These are phyloP conservation scores for Herpotrichia juniperi DNA, from an alignment of 2,329 filamentous ascomycete genomes.

Conservation along the genomic window DNA sequence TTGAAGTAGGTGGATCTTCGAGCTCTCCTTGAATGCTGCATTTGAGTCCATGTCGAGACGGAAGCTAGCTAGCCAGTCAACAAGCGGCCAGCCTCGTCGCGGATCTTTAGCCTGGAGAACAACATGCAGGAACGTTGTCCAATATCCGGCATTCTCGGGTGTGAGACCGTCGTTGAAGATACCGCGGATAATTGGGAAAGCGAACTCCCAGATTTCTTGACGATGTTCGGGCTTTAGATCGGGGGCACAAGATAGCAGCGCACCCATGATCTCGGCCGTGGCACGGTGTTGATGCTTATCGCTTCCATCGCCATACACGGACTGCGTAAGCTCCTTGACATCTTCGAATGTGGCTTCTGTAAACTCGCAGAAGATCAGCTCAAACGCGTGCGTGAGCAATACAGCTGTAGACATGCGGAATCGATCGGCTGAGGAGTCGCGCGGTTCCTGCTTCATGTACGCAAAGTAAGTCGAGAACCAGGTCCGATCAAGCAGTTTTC, in stretches of 20 bases:
- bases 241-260: slow-evolving; percentile 78
- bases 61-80: slow-evolving; percentile 83
- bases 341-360: slow-evolving; percentile 84
- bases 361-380: slow-evolving; percentile 81
- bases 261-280: slow-evolving; percentile 90
- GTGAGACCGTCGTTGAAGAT: slow-evolving; percentile 92
- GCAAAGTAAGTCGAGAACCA: slow-evolving; percentile 91
- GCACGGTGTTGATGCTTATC: slow-evolving; percentile 98
- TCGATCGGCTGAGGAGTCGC: slow-evolving; percentile 79
- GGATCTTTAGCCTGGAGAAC: slow-evolving; percentile 89
- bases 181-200: slow-evolving; percentile 82
- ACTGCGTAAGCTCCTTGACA: slow-evolving; percentile 77
- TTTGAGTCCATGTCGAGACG: slow-evolving; percentile 93
- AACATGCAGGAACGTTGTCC: slow-evolving; percentile 92
- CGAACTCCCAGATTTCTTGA: slow-evolving; percentile 83
- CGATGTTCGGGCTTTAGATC: slow-evolving; percentile 78
- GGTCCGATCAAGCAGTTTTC: slow-evolving; percentile 75
- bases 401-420: slow-evolving; percentile 90
- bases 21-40: slow-evolving; percentile 97
- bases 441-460: slow-evolving; percentile 94
- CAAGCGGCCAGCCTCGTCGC: slow-evolving; percentile 81
- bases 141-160: slow-evolving; percentile 92
- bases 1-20: slow-evolving; percentile 90
- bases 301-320: slow-evolving; percentile 87
- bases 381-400: slow-evolving; percentile 86